Conservation (phyloP, 768 basidiomycete species). For the Sutorius australiensis region DNA sequence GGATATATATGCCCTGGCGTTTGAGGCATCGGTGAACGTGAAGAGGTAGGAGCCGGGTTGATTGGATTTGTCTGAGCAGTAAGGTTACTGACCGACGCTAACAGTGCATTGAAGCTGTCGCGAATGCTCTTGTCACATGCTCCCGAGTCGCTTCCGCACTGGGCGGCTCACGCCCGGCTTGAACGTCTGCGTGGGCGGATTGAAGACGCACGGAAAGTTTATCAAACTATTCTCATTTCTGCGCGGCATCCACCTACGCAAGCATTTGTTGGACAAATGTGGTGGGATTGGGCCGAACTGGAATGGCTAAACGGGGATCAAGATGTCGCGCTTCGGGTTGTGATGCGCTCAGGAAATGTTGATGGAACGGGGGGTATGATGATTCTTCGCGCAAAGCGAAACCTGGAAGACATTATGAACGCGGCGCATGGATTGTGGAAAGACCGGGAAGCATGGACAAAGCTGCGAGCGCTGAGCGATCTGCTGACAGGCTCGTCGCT, state of each 20-base stretch:
- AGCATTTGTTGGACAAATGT: conserved; percentile 45
- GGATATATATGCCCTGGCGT: conserved; percentile 63
- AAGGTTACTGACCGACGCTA: conserved; percentile 10
- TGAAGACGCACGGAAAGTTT: conserved; percentile 75
- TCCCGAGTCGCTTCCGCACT: conserved; percentile 57
- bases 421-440: conserved; percentile 42
- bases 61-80: background rate
- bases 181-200: conserved; percentile 61
- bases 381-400: conserved; percentile 60
- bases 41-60: conserved; percentile 47
- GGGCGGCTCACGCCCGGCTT: conserved; percentile 75
- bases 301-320: conserved; percentile 64
- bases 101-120: conserved; percentile 68
- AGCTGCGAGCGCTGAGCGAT: conserved; percentile 62
- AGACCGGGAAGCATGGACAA: conserved; percentile 62
- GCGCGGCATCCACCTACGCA: conserved; percentile 36
- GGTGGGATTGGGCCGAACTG: conserved; percentile 85
- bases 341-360: conserved; percentile 51
- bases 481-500: conserved; percentile 47
- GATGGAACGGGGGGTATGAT: conserved; percentile 51
- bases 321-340: conserved; percentile 49
- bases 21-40: conserved; percentile 55
- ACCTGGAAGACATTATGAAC: conserved; percentile 50
- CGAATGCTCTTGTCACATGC: conserved; percentile 54
- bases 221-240: conserved; percentile 58